These are phyloP conservation scores for Torrubiellomyces zombiae DNA, from an alignment of 2,329 filamentous ascomycete species.

Conservation along the genomic window DNA sequence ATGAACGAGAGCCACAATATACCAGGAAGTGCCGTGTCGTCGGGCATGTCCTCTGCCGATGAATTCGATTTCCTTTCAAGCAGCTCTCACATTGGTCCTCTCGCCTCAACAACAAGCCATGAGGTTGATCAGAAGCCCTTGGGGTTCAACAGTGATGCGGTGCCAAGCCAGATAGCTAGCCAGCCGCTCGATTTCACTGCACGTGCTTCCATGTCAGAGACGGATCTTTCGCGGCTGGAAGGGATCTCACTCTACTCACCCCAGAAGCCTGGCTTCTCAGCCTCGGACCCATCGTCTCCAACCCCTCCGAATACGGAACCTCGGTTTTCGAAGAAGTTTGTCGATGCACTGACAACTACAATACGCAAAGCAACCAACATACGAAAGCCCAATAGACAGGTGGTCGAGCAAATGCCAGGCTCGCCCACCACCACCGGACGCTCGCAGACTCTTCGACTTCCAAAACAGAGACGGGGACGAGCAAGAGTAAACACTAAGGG, in stretches of 20 bases:
- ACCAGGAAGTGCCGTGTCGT: slow-evolving; percentile 16
- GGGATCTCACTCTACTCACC: slow-evolving; percentile 28
- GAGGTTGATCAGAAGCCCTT: slow-evolving; percentile 15
- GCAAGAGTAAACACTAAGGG: slow-evolving; percentile 7
- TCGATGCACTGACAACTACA: slow-evolving; percentile 24
- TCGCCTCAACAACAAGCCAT: slow-evolving; percentile 10
- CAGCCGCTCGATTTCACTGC: slow-evolving; percentile 11
- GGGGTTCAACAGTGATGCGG: slow-evolving; percentile 6
- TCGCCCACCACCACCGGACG: slow-evolving; percentile 17
- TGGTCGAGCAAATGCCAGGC: slow-evolving; percentile 8
- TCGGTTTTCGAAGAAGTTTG: slow-evolving; percentile 21
- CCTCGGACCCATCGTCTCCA: slow-evolving; percentile 16
- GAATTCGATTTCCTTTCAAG: slow-evolving; percentile 20
- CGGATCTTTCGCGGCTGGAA: slow-evolving; percentile 28
- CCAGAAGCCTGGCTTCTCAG: slow-evolving; percentile 10
- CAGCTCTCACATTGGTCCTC: slow-evolving; percentile 14
- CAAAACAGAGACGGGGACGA: slow-evolving; percentile 15
- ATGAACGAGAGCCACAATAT: slow-evolving; percentile 6
- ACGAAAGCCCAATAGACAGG: slow-evolving; percentile 13
- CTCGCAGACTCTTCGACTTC: slow-evolving; percentile 13
- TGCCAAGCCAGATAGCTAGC: slow-evolving; percentile 1
- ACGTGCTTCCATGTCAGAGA: slow-evolving; percentile 27
- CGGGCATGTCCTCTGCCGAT: slow-evolving; percentile 17
- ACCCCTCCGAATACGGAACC: slow-evolving; percentile 14
- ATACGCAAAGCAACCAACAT: slow-evolving; percentile 21